These are phyloP conservation scores for Apiospora hydei DNA, from an alignment of 2,329 filamentous ascomycete genomes.

Conservation along the genomic window DNA sequence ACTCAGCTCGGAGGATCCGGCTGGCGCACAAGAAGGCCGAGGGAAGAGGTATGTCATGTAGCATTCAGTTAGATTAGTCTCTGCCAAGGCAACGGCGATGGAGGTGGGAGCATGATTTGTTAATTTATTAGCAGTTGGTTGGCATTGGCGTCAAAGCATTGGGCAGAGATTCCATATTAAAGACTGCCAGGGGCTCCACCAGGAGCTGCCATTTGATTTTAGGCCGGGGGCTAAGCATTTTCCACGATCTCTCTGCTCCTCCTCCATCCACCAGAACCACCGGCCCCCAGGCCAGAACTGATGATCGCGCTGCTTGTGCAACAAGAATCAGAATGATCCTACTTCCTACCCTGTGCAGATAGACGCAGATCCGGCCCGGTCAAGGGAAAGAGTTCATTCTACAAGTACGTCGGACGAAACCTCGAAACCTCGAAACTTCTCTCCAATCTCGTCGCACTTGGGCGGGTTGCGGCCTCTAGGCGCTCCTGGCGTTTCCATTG, in stretches of 20 bases:
- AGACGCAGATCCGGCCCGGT: background rate
- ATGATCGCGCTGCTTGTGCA: background rate
- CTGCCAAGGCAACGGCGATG: background rate
- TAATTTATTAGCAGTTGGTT: background rate
- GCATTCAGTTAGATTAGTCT: background rate
- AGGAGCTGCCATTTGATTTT: constrained; percentile 9
- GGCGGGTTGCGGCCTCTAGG: background rate
- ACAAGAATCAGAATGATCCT: background rate
- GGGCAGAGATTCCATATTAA: background rate
- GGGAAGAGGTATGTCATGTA: background rate
- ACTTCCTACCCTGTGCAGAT: constrained; percentile 11
- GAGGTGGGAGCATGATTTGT: background rate
- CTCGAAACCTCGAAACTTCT: constrained; percentile 3
- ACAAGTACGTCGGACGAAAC: constrained; percentile 16
- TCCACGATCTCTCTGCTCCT: background rate
- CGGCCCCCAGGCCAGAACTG: background rate
- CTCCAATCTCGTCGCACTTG: background rate
- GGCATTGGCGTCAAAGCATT: constrained; percentile 13
- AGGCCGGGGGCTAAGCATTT: constrained; percentile 12
- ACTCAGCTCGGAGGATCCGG: background rate
- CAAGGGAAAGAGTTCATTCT: background rate
- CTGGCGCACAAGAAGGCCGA: background rate
- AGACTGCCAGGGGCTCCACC: background rate
- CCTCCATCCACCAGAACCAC: background rate
- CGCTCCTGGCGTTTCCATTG: background rate